Evolutionary conservation across 805 yeast genomes (phyloP).

Genomic region (Candida krabiensis): DNA sequence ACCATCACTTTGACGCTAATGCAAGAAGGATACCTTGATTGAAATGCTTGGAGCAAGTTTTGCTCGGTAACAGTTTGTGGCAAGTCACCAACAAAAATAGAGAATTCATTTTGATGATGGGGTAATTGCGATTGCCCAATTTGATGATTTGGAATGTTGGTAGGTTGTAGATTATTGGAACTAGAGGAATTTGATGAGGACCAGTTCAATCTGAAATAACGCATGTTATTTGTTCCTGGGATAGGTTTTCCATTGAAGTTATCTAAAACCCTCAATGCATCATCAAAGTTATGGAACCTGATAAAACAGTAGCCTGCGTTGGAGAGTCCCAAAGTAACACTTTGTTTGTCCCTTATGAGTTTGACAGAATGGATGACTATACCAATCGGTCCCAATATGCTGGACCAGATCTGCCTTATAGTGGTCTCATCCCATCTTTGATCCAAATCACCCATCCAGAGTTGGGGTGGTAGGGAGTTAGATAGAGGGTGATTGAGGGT

Average conservation of each 20-base stretch:
- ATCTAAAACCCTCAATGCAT: slow-evolving; percentile 64
- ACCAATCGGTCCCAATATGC: slow-evolving; percentile 54
- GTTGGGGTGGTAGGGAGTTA: slow-evolving; percentile 36
- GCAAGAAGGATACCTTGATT: slow-evolving; percentile 67
- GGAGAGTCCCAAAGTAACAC: slow-evolving; percentile 32
- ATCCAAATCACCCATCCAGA: slow-evolving; percentile 93
- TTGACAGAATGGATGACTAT: slow-evolving; percentile 52
- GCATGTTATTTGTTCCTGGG: slow-evolving; percentile 58
- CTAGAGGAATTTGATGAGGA: slow-evolving; percentile 47
- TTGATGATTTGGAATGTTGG: slow-evolving; percentile 7
- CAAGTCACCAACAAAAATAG: slow-evolving; percentile 86
- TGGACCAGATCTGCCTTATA: slow-evolving; percentile 67
- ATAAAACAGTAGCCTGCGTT: slow-evolving; percentile 83
- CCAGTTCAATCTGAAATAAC: slow-evolving; percentile 73
- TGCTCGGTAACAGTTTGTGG: slow-evolving; percentile 72
- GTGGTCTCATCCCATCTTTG: slow-evolving; percentile 77
- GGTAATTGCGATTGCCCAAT: slow-evolving; percentile 10
- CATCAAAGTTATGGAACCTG: slow-evolving; percentile 60
- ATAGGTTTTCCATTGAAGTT: slow-evolving; percentile 65
- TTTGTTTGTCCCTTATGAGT: slow-evolving; percentile 65
- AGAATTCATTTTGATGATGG: slow-evolving; percentile 42
- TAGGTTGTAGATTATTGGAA: slow-evolving; percentile 16
- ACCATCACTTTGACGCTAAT: slow-evolving; percentile 75
- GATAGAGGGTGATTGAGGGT: slow-evolving; percentile 2
- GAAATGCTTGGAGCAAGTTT: slow-evolving; percentile 63